phyloP scores from a whole-genome alignment of 225 moss, liverwort and hornwort genomes.

The Anthoceros angustus region DNA sequence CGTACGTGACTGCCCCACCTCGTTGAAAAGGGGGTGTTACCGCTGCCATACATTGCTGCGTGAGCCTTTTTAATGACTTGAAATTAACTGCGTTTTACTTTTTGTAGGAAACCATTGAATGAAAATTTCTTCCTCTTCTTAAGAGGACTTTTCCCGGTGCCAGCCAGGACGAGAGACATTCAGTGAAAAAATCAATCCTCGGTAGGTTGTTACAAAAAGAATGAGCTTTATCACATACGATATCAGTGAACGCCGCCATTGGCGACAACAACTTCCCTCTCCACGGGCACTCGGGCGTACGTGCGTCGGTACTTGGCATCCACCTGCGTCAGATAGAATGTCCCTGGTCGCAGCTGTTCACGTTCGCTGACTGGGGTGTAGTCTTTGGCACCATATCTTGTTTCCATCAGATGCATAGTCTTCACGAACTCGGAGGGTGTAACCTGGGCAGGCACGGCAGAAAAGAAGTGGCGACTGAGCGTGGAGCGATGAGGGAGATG shows the following conservation, averaged over 20 bases:
- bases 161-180: too few relatives aligned
- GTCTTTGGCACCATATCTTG: conserved; percentile 84
- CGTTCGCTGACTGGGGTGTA: conserved; percentile 50
- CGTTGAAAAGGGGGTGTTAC: too few relatives aligned
- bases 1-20: too few relatives aligned
- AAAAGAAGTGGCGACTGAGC: neutral
- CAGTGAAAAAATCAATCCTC: too few relatives aligned
- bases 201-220: too few relatives aligned
- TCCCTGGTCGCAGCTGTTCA: conserved; percentile 57
- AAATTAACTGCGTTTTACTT: too few relatives aligned
- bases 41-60: too few relatives aligned
- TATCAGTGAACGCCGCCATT: conserved; percentile 16
- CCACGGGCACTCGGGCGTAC: conserved; percentile 42
- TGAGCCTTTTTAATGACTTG: too few relatives aligned
- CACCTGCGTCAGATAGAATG: conserved; percentile 69
- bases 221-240: too few relatives aligned
- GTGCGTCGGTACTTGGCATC: conserved; percentile 58
- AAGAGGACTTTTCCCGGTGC: too few relatives aligned
- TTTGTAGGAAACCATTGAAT: too few relatives aligned
- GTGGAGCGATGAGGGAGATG: neutral
- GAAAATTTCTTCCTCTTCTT: too few relatives aligned
- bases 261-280: conserved; percentile 15
- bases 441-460: conserved; percentile 20
- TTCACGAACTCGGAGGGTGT: conserved; percentile 47
- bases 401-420: conserved; percentile 67